A percentile compares a stretch with the other conserved stretches of the same genome.
Evolutionary conservation across 805 yeast species (phyloP).

Genomic region (Wickerhamomyces hampshirensis): DNA sequence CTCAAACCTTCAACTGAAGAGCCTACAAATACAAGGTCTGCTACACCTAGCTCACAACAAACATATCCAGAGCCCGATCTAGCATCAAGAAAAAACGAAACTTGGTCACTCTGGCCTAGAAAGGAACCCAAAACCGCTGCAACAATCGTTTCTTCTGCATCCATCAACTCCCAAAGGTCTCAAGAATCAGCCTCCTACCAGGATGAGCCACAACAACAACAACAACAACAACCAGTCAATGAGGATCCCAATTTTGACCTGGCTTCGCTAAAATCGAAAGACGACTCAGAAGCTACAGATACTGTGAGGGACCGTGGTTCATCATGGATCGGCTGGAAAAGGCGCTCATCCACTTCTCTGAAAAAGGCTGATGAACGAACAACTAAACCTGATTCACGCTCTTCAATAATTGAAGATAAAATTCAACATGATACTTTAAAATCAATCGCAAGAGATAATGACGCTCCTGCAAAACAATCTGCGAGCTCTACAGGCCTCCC

Average conservation of each 20-base stretch:
- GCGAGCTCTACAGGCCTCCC: neutral
- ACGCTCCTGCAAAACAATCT: neutral
- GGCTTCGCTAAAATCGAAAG: neutral
- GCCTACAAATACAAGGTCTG: neutral
- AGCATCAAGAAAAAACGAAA: neutral
- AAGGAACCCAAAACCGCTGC: neutral
- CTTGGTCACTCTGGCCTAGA: neutral
- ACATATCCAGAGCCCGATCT: neutral
- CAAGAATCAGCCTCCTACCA: neutral
- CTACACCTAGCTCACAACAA: neutral
- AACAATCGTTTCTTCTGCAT: neutral
- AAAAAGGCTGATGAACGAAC: conserved; percentile 15
- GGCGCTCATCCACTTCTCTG: conserved; percentile 20
- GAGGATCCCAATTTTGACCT: neutral
- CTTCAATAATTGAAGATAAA: conserved; percentile 12
- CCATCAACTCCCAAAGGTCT: neutral
- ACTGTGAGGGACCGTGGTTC: neutral
- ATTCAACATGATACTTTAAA: conserved; percentile 6
- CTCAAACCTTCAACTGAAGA: neutral
- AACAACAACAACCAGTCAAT: neutral
- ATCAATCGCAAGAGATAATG: conserved; percentile 8
- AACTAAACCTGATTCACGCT: too few species aligned
- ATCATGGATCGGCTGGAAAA: conserved; percentile 23
- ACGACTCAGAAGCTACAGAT: neutral
- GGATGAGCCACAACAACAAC: neutral